These are phyloP conservation scores for Pythium rishiriense DNA, from an alignment of 352 stramenopile genomes.

Conservation along the genomic window DNA sequence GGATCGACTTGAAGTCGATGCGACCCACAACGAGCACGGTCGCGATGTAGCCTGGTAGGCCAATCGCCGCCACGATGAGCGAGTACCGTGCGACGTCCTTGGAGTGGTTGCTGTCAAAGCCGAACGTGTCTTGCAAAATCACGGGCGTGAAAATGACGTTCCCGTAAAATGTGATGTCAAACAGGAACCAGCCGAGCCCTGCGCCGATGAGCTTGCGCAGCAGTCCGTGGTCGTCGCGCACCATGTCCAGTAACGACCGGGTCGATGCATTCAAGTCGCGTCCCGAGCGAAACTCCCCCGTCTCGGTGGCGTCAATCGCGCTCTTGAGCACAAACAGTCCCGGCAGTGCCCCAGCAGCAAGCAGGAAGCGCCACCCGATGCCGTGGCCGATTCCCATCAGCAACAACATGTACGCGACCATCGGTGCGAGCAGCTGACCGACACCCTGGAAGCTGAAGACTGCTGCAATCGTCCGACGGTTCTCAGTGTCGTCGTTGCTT, in stretches of 20 bases:
- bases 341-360: slow-evolving; percentile 56
- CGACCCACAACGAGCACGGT: slow-evolving; percentile 62
- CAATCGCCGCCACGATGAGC: slow-evolving; percentile 67
- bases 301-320: slow-evolving; percentile 52
- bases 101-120: slow-evolving; percentile 55
- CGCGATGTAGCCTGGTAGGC: slow-evolving; percentile 70
- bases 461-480: slow-evolving; percentile 63
- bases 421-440: slow-evolving; percentile 54
- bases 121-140: slow-evolving; percentile 74
- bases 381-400: slow-evolving; percentile 30
- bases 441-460: slow-evolving; percentile 73
- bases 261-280: slow-evolving; percentile 5
- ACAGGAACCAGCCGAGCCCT: slow-evolving; percentile 90
- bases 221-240: slow-evolving; percentile 36
- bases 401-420: slow-evolving; percentile 66
- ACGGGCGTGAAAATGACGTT: slow-evolving; percentile 89
- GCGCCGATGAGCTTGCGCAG: slow-evolving; percentile 73
- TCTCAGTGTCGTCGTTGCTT: slow-evolving; percentile 44
- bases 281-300: slow-evolving; percentile 1
- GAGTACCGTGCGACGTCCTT: slow-evolving; percentile 62
- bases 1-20: slow-evolving; percentile 77
- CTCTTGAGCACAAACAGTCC: slow-evolving; percentile 57
- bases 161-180: slow-evolving; percentile 91
- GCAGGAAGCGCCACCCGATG: slow-evolving; percentile 55
- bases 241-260: slow-evolving; percentile 32